These are phyloP conservation scores for Metschnikowia continentalis DNA, from an alignment of 805 yeast genomes.

Conservation along the genomic window DNA sequence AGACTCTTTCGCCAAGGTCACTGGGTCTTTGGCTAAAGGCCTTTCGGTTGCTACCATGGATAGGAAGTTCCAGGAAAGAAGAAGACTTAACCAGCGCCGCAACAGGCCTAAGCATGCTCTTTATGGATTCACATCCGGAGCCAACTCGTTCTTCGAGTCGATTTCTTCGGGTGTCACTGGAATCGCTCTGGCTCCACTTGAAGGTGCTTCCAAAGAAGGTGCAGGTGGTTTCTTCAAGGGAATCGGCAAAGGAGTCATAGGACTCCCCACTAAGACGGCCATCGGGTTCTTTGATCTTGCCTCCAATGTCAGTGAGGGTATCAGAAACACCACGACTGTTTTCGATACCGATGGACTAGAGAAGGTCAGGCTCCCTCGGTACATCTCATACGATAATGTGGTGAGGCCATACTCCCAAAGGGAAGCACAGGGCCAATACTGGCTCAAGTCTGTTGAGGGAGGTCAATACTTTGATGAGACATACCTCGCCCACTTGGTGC, in stretches of 20 bases:
- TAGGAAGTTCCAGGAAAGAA: slow-evolving; percentile 72
- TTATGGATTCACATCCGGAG: slow-evolving; percentile 80
- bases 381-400: slow-evolving; percentile 63
- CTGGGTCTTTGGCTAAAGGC: slow-evolving; percentile 94
- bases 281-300: slow-evolving; percentile 93
- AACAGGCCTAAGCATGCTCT: slow-evolving; percentile 82
- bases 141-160: slow-evolving; percentile 83
- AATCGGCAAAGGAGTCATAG: slow-evolving; percentile 89
- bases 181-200: slow-evolving; percentile 82
- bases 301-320: slow-evolving; percentile 89
- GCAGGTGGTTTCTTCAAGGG: slow-evolving; percentile 92
- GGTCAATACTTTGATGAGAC: slow-evolving; percentile 69
- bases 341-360: slow-evolving; percentile 75
- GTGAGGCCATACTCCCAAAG: slow-evolving; percentile 72
- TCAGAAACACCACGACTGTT: slow-evolving; percentile 85
- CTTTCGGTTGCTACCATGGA: slow-evolving; percentile 88
- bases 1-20: slow-evolving; percentile 87
- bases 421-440: slow-evolving; percentile 91
- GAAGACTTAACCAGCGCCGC: slow-evolving; percentile 69
- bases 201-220: slow-evolving; percentile 87
- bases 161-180: slow-evolving; percentile 86
- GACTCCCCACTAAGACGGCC: slow-evolving; percentile 94
- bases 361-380: slow-evolving; percentile 79
- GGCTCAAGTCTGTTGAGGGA: slow-evolving; percentile 82
- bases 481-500: slow-evolving; percentile 80